Percentiles rank a stretch among this genome's conserved stretches.
These are phyloP conservation scores for Suhomyces taliae DNA, from an alignment of 1,139 yeast species.

Conservation along the genomic window DNA sequence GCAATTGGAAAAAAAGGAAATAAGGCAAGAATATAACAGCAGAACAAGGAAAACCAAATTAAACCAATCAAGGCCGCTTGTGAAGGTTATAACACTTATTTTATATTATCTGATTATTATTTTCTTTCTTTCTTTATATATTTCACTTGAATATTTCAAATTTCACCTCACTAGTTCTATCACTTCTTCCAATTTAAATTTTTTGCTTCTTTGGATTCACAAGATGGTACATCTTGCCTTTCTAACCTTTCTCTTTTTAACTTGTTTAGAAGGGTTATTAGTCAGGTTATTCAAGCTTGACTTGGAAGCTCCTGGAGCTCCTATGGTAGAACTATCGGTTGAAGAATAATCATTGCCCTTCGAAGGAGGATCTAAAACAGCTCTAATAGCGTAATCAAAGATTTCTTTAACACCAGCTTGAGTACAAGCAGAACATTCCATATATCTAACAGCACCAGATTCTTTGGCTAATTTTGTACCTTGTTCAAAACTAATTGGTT, in stretches of 20 bases:
- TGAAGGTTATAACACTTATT: too few relatives aligned
- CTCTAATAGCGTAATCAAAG: conserved; percentile 76
- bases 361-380: conserved; percentile 61
- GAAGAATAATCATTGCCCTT: conserved; percentile 5
- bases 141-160: too few relatives aligned
- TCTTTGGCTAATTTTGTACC: conserved; percentile 71
- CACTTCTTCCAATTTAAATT: too few relatives aligned
- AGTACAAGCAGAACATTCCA: conserved; percentile 93
- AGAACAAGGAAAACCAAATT: neutral
- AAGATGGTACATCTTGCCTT: conserved; percentile 35
- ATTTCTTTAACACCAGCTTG: conserved; percentile 83
- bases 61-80: too few relatives aligned
- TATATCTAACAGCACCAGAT: conserved; percentile 69
- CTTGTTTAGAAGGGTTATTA: conserved; percentile 4
- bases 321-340: conserved; percentile 7
- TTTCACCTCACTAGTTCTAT: neutral
- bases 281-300: neutral
- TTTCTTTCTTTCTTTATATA: too few relatives aligned
- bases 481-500: conserved; percentile 63
- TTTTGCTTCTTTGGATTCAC: conserved; percentile 18
- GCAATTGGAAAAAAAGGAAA: conserved; percentile 1
- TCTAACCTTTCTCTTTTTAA: conserved; percentile 35
- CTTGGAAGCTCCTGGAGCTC: conserved; percentile 9
- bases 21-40: conserved; percentile 1
- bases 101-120: too few relatives aligned